These are phyloP conservation scores for Tremella mesenterica DNA, from an alignment of 768 basidiomycete species.

Conservation along the genomic window DNA sequence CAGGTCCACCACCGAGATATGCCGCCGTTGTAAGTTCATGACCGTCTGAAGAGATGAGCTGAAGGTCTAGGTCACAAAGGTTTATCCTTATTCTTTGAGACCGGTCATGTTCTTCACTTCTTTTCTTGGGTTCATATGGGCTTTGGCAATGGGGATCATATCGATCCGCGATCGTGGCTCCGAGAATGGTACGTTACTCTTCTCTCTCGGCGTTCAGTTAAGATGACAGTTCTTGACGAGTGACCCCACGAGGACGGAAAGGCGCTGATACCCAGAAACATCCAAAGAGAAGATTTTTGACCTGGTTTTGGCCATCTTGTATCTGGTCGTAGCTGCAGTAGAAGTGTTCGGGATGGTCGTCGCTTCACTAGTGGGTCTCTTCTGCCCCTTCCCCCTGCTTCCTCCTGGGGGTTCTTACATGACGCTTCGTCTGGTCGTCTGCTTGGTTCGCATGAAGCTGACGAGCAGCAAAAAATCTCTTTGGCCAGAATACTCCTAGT, in stretches of 20 bases:
- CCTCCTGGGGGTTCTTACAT: neutral
- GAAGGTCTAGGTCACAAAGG: conserved; percentile 13
- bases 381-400: no score
- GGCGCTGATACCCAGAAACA: conserved; percentile 8
- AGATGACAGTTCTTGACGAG: no score
- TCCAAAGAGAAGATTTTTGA: conserved; percentile 19
- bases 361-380: conserved; percentile 20
- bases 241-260: neutral
- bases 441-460: neutral
- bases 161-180: conserved; percentile 12
- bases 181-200: conserved; percentile 14
- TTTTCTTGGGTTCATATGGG: conserved; percentile 31
- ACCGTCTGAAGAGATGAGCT: neutral
- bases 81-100: conserved; percentile 32
- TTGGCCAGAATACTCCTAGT: conserved; percentile 22
- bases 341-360: conserved; percentile 25
- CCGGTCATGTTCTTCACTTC: conserved; percentile 28
- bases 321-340: conserved; percentile 25
- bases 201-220: neutral
- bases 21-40: conserved; percentile 5
- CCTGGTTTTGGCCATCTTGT: conserved; percentile 28
- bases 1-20: conserved; percentile 25
- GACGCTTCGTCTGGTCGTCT: no score
- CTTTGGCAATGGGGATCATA: conserved; percentile 26
- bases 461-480: conserved; percentile 22